phyloP scores from a whole-genome alignment of 352 stramenopile genomes.

The Thraustochytrium sp. region DNA sequence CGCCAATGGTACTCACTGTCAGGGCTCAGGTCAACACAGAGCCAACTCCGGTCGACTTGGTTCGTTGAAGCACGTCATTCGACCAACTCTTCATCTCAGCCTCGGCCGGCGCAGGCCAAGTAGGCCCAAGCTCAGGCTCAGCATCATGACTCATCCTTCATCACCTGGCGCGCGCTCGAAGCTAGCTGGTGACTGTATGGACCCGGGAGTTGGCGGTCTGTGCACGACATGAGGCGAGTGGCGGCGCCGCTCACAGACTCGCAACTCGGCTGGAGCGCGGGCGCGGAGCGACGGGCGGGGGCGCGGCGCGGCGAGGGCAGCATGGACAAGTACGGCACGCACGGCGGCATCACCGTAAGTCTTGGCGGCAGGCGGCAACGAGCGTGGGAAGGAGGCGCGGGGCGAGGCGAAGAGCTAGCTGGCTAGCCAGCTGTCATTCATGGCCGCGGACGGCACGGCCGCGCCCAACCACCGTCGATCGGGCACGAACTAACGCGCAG shows the following conservation, averaged over 20 bases:
- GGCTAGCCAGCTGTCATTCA: not conserved
- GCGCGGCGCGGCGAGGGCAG: not conserved
- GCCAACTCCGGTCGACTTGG: no score
- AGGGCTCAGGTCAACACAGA: no score
- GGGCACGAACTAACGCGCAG: no score
- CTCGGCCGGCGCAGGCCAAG: no score
- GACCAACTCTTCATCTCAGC: no score
- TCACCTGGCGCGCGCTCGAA: not conserved
- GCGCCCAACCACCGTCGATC: no score
- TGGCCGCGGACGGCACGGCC: no score
- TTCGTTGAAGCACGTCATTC: no score
- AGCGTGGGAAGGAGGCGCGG: not conserved
- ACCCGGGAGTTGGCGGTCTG: not conserved
- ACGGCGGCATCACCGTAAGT: constrained; percentile 34
- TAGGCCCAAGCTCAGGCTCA: not conserved
- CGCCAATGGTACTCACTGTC: no score
- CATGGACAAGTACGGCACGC: constrained; percentile 41
- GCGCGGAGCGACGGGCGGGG: not conserved
- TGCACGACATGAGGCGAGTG: no score
- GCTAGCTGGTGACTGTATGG: not conserved
- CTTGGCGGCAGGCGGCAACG: not conserved
- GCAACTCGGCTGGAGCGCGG: no score
- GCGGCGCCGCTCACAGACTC: not conserved
- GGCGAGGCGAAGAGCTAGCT: not conserved
- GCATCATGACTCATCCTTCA: not conserved